These are phyloP conservation scores for Ogataea pini DNA, from an alignment of 805 yeast species.

Conservation along the genomic window DNA sequence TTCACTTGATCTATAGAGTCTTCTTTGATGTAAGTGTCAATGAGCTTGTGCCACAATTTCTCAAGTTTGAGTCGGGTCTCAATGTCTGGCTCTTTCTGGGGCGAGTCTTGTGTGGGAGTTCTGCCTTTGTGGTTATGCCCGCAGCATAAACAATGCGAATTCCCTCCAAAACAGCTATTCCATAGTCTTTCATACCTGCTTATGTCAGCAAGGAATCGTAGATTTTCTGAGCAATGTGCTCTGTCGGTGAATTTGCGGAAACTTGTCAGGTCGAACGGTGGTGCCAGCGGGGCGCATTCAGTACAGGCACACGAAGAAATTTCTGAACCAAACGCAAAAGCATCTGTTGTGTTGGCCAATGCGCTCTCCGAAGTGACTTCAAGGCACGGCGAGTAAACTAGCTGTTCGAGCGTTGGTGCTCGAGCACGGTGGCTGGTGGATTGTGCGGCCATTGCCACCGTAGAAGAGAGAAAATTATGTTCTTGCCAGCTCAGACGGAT, in stretches of 20 bases:
- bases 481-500: neutral
- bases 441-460: constrained; percentile 3
- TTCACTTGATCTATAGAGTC: constrained; percentile 52
- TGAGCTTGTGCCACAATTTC: constrained; percentile 32
- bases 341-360: neutral
- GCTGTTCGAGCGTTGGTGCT: constrained; percentile 8
- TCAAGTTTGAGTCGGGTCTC: neutral
- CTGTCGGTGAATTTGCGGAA: constrained; percentile 17
- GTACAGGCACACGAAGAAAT: neutral
- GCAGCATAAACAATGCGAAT: neutral
- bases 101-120: neutral
- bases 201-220: constrained; percentile 23
- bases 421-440: neutral
- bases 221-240: constrained; percentile 26
- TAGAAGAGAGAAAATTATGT: neutral
- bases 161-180: constrained; percentile 12
- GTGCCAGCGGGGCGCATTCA: neutral
- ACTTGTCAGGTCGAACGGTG: constrained; percentile 10
- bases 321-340: neutral
- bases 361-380: neutral
- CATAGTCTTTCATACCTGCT: constrained; percentile 23
- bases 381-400: neutral
- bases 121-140: neutral
- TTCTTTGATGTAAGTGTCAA: constrained; percentile 41
- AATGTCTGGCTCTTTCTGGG: neutral